phyloP scores from a whole-genome alignment of 495 filamentous ascomycete species.

The Penicillium chermesinum region DNA sequence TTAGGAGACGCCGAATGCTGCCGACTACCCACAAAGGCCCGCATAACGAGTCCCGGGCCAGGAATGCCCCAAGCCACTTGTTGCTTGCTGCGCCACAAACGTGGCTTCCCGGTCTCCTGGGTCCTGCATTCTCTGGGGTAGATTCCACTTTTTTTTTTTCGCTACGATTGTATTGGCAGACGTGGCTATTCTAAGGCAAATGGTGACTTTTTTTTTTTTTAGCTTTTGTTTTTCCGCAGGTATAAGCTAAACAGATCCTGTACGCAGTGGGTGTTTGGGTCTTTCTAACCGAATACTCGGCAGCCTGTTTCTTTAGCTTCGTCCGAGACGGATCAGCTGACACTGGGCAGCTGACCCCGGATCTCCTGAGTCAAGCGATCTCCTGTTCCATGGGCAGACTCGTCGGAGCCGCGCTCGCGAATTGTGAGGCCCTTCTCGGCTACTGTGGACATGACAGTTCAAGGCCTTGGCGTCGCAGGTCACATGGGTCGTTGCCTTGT shows the following conservation, averaged over 20 bases:
- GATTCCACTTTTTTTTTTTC: neutral
- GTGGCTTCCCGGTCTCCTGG: neutral
- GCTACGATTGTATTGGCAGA: no score
- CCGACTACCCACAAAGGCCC: slow-evolving; percentile 1
- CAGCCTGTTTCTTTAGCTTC: neutral
- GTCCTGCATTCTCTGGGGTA: slow-evolving; percentile 11
- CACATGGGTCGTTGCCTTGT: neutral
- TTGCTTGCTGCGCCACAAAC: slow-evolving; percentile 10
- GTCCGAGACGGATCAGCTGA: neutral
- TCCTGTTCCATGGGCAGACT: neutral
- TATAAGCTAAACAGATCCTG: neutral
- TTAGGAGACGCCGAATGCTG: slow-evolving; percentile 8
- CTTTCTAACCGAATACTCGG: neutral
- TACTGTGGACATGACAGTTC: neutral
- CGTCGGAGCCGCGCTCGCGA: neutral
- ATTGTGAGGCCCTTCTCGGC: neutral
- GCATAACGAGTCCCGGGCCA: neutral
- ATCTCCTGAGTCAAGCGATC: neutral
- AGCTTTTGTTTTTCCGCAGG: neutral
- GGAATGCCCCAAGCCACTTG: slow-evolving; percentile 4
- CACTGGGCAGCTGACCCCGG: neutral
- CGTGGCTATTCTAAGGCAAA: no score
- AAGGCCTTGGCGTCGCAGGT: neutral
- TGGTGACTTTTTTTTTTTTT: neutral
- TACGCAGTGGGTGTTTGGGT: neutral